These are phyloP conservation scores for Berberis thunbergii DNA, from an alignment of 164 flowering plant genomes.

Conservation along the genomic window DNA sequence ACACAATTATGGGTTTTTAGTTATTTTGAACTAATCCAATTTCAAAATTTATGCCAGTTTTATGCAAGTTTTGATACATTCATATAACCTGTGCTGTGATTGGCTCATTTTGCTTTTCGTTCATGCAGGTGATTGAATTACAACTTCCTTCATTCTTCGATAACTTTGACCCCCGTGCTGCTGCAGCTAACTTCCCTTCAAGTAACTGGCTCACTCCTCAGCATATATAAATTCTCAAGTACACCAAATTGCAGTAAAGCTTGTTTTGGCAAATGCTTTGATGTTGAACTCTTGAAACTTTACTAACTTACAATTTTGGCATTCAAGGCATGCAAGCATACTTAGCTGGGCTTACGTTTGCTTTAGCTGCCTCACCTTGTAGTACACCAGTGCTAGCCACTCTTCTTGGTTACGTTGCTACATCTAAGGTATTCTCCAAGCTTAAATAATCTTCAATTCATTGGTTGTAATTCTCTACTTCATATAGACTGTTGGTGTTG, in stretches of 20 bases:
- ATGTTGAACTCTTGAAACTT: background rate
- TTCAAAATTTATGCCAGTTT: too few species aligned
- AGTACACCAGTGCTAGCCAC: slow-evolving; percentile 93
- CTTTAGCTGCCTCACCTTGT: slow-evolving; percentile 97
- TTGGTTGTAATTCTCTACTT: too few species aligned
- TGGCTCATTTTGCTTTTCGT: slow-evolving; percentile 5
- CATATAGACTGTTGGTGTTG: too few species aligned
- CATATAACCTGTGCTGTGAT: background rate
- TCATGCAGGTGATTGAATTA: slow-evolving; percentile 66
- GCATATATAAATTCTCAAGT: too few species aligned
- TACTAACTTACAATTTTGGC: slow-evolving; percentile 1
- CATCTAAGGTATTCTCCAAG: slow-evolving; percentile 54
- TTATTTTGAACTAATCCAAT: too few species aligned
- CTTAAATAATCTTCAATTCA: background rate
- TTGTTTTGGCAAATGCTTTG: background rate
- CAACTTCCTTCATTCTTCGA: slow-evolving; percentile 90
- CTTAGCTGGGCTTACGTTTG: slow-evolving; percentile 94
- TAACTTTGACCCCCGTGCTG: slow-evolving; percentile 86
- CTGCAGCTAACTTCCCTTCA: slow-evolving; percentile 94
- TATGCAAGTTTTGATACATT: too few species aligned
- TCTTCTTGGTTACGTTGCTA: slow-evolving; percentile 81
- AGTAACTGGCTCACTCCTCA: slow-evolving; percentile 28
- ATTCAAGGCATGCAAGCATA: slow-evolving; percentile 89
- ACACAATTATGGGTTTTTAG: too few species aligned
- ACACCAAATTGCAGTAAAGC: background rate